These are phyloP conservation scores for Gnaphalium uliginosum DNA, from an alignment of 129 eudicot genomes.

Conservation along the genomic window DNA sequence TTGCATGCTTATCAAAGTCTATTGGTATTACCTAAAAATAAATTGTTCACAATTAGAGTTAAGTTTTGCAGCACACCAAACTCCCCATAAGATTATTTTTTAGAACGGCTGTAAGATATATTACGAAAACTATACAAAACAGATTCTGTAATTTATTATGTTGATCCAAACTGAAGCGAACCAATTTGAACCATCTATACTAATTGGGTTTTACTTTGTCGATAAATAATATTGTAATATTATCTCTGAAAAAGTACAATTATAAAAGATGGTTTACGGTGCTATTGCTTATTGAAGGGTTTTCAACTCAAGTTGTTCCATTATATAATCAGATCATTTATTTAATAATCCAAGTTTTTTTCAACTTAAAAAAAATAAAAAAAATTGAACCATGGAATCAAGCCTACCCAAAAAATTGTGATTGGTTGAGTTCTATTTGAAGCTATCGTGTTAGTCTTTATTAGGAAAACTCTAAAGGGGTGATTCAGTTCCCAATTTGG, in stretches of 20 bases:
- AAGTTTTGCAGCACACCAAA: not conserved
- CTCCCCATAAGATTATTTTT: not conserved
- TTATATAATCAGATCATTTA: not conserved
- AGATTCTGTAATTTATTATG: no score
- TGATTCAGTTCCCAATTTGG: no score
- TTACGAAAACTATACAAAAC: no score
- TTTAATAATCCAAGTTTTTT: not conserved
- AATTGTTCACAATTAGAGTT: not conserved
- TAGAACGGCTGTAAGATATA: no score
- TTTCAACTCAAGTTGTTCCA: not conserved
- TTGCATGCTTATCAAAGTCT: not conserved
- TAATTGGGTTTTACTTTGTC: not conserved
- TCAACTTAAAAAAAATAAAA: not conserved
- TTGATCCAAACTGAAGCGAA: no score
- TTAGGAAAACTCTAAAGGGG: no score
- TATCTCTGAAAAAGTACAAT: not conserved
- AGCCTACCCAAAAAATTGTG: not conserved
- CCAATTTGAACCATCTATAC: no score
- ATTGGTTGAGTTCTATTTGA: not conserved
- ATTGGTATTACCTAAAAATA: not conserved
- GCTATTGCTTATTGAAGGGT: not conserved
- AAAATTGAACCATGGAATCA: not conserved
- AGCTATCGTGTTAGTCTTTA: not conserved
- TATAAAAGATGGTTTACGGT: not conserved
- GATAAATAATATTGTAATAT: not conserved